These are phyloP conservation scores for Neospora caninum DNA, from an alignment of 169 alveolate genomes.

Conservation along the genomic window DNA sequence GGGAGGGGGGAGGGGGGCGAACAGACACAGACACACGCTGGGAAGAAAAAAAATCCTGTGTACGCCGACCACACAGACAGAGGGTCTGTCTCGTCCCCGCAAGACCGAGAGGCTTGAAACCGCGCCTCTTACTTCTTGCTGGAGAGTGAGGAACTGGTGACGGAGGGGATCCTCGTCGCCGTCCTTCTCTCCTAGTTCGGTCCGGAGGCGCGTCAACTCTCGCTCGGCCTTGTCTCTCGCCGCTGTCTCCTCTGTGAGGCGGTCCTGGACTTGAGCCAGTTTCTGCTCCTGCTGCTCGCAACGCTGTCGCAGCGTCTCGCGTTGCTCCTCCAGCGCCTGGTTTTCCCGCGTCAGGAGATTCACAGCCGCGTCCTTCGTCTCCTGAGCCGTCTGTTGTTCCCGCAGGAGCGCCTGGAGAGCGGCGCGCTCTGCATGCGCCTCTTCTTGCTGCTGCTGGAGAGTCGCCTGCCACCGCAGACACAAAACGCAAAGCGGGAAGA, in stretches of 20 bases:
- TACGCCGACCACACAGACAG: no score
- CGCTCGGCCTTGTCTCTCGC: conserved; percentile 29
- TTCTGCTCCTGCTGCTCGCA: conserved; percentile 22
- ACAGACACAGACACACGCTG: no score
- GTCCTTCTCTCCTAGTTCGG: background rate
- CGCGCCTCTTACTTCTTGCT: conserved; percentile 35
- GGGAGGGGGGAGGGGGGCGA: no score
- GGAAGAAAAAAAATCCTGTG: no score
- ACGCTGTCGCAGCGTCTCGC: conserved; percentile 8
- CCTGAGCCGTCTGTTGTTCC: conserved; percentile 26
- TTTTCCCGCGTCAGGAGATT: background rate
- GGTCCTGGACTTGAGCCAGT: conserved; percentile 10
- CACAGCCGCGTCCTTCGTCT: conserved; percentile 16
- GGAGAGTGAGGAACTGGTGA: conserved; percentile 39
- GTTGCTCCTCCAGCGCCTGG: background rate
- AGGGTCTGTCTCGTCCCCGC: no score
- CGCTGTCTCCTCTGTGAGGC: conserved; percentile 31
- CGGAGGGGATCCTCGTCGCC: conserved; percentile 17
- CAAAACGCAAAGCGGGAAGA: background rate
- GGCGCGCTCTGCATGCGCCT: conserved; percentile 5
- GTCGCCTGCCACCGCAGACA: background rate
- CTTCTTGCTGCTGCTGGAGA: background rate
- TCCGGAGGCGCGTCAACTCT: conserved; percentile 42
- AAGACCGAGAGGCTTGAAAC: no score
- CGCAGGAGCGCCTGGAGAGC: conserved; percentile 52